Base-by-base conservation (phyloP, 164 flowering plant genomes). In the Nelumbo lutea region DNA sequence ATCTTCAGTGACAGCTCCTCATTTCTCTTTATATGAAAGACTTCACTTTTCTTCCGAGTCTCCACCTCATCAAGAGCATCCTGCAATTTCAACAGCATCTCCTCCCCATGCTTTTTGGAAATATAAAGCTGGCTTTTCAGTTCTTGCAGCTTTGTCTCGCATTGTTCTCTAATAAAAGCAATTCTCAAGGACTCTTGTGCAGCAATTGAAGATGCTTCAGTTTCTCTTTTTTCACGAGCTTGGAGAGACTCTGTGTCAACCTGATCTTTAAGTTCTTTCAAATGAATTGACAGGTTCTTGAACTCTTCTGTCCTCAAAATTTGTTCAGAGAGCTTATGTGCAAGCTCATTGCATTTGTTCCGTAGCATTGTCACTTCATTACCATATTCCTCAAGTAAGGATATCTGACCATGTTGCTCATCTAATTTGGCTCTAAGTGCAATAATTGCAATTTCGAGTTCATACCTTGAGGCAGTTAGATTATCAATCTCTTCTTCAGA, bases 101-200 rank as follows among this genome's bases (percentile, higher is more conserved):
- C 98, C 62, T 91, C 97, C 27, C 95, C 88, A 73, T 96, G 98
- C 78, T 79, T 89, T 72, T 85, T 88, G 69, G 95, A 96, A 68
- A 86, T 59, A 57, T 80, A 84, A 61, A 93, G 87, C 80, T 96
- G 91, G 10, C 84, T 89, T 69, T 72, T 85, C 69, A 91, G 62
- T 70, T 95, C 98, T 76, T 96, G 96, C 62, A 89, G 42, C 76
- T 82, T 86, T n/a, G 91, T 83, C 77, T 93, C 98, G 75, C 86
- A 89, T 74, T 96, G 98, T 76, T 93, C 98, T 75, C 90, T 89
- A 62, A 96, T 85, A 72, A 93, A 91, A 58, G 88, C 97, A 61
- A 96, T 83, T 74, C 97, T 78, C 81, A 93, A 76, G 47, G 98
- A 87, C 50, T 93, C 97, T 53, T 91, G 96, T 75, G 72, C 66